Percentiles rank a stretch among this genome's conserved stretches.
Conservation (phyloP, 495 filamentous ascomycete species). For the Hypomontagnella monticulosa region DNA sequence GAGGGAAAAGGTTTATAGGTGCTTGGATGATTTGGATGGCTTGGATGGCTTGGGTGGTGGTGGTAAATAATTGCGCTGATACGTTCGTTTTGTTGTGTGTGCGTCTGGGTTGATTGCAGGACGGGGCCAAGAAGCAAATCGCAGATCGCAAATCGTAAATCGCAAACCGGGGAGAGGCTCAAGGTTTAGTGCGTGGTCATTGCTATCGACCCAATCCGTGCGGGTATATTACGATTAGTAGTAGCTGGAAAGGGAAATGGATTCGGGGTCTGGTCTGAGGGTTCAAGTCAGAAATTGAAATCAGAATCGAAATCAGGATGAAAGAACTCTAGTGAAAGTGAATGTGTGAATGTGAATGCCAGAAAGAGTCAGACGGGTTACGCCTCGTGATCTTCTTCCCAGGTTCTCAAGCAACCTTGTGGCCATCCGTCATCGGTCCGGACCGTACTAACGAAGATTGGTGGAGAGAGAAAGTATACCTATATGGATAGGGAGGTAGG, state of each 20-base stretch:
- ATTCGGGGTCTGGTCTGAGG: no score
- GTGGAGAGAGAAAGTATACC: constrained; percentile 13
- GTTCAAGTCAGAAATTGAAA: no score
- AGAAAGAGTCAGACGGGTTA: constrained; percentile 39
- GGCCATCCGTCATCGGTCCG: constrained; percentile 51
- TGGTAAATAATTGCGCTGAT: constrained; percentile 15
- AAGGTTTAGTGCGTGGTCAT: no score
- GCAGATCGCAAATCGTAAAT: no score
- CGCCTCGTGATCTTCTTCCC: constrained; percentile 45
- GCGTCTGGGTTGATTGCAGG: no score
- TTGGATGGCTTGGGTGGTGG: not conserved
- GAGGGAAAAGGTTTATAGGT: constrained; percentile 3
- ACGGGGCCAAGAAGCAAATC: no score
- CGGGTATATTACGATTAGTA: no score
- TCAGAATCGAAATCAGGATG: not conserved
- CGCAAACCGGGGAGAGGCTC: no score
- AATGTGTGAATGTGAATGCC: no score
- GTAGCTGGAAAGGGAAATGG: no score
- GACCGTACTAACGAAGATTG: constrained; percentile 33
- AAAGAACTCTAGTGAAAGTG: not conserved
- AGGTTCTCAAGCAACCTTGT: constrained; percentile 38
- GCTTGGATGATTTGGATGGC: constrained; percentile 4
- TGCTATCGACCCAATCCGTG: no score
- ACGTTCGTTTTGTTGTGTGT: not conserved
- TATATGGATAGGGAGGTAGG: not conserved